Base-by-base conservation (phyloP, 2,329 filamentous ascomycete species). In the Tolypocladium album region DNA sequence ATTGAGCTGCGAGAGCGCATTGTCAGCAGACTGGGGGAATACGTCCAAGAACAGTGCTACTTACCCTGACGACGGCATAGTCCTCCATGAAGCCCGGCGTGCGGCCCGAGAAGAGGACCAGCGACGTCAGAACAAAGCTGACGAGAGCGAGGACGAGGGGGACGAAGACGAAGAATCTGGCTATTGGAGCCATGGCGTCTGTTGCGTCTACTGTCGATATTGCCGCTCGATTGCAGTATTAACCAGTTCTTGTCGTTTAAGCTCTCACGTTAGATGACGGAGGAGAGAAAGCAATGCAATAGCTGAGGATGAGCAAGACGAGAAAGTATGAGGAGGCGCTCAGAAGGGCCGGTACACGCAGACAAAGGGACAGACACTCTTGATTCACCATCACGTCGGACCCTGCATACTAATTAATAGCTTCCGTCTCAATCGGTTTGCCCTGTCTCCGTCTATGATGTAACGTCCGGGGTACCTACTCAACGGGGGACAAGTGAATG, bases 41-140 rank as follows among this genome's bases (percentile, higher is more conserved):
- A 2, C 11, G 20, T n/a, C 20, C 1, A 3, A 24, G 4, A 36
- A 27, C 31, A 43, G 22, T 17, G 39, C 1, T 39, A 64, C 73
- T 60, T 64, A 76, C 75, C 61, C 75, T 69, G 45, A 74, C 67
- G 53, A 78, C 65, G 58, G 72, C 74, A 64, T 76, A 77, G 45
- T 77, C 74, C 60, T 78, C 76, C 71, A 78, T 73, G 59, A 77
- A 76, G 1, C 75, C 75, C 60, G 72, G 64, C 50, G 76, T 67
- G 50, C 71, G 71, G 17, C 76, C 76, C 39, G 76, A 71, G 62
- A 76, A 75, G 36, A 77, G 71, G 56, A 70, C 69, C n/a, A 78
- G 67, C 52, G 71, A 71, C 20, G 71, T 71, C 22, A 78, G 70
- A 43, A 78, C 67, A 60, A 77, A 72, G 42, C 69, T 72, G 63